These are phyloP conservation scores for Daedalea quercina DNA, from an alignment of 768 basidiomycete species.

Conservation along the genomic window DNA sequence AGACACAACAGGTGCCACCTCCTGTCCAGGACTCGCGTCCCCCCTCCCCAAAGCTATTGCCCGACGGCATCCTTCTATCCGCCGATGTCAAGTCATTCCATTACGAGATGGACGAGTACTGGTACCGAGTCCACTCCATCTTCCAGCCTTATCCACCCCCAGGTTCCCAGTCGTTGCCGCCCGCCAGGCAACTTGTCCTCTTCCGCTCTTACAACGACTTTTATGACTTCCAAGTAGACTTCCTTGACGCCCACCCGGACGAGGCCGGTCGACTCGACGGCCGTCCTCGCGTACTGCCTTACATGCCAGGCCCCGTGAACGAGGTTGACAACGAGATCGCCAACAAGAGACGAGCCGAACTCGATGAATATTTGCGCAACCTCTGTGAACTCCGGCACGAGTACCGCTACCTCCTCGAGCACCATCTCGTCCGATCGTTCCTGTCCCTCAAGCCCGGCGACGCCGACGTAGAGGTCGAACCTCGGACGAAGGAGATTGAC, in stretches of 20 bases:
- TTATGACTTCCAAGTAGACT: conserved; percentile 90
- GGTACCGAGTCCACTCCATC: conserved; percentile 90
- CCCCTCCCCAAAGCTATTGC: conserved; percentile 44
- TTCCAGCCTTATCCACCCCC: conserved; percentile 76
- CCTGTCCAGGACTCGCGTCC: conserved; percentile 27
- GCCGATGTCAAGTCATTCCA: conserved; percentile 97
- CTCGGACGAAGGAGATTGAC: conserved; percentile 53
- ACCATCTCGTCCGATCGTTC: conserved; percentile 76
- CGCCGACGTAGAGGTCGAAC: conserved; percentile 58
- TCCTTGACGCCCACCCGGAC: conserved; percentile 80
- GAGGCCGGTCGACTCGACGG: conserved; percentile 80
- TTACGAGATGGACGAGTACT: conserved; percentile 91
- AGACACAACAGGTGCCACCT: conserved; percentile 14
- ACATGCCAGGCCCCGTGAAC: conserved; percentile 93
- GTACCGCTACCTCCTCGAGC: conserved; percentile 75
- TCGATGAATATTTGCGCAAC: conserved; percentile 82
- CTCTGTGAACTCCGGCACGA: conserved; percentile 70
- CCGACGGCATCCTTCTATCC: conserved; percentile 77
- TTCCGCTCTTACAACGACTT: conserved; percentile 98
- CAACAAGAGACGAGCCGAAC: conserved; percentile 68
- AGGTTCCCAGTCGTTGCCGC: conserved; percentile 50
- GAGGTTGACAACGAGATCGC: conserved; percentile 82
- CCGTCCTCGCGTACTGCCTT: conserved; percentile 77
- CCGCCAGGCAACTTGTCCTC: conserved; percentile 73
- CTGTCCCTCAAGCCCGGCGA: conserved; percentile 84